Conservation (phyloP, 352 stramenopile genomes). For the Globisporangium recalcitrans region DNA sequence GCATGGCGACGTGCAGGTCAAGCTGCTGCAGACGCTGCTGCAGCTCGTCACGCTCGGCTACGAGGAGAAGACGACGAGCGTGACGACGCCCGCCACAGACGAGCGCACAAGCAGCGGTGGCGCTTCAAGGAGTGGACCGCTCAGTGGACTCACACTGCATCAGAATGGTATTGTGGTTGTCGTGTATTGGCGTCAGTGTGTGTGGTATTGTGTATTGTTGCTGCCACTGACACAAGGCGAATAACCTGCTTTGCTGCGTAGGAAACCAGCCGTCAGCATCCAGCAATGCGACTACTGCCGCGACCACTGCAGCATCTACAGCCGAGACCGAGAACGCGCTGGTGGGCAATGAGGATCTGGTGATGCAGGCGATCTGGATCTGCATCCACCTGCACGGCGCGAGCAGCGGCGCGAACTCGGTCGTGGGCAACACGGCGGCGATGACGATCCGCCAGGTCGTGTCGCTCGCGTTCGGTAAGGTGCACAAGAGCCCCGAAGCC, state of each 20-base stretch:
- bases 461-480: conserved; percentile 81
- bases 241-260: background rate
- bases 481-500: conserved; percentile 55
- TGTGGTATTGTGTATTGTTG: too few species aligned
- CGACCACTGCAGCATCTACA: background rate
- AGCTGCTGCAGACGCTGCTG: conserved; percentile 85
- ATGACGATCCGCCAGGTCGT: conserved; percentile 88
- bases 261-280: background rate
- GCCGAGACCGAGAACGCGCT: conserved; percentile 34
- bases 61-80: conserved; percentile 33
- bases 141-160: conserved; percentile 21
- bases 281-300: background rate
- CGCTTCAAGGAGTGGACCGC: conserved; percentile 4
- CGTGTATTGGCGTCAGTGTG: too few species aligned
- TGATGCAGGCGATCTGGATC: conserved; percentile 87
- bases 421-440: conserved; percentile 81
- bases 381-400: conserved; percentile 74
- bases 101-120: conserved; percentile 2
- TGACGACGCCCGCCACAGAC: background rate
- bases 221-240: background rate
- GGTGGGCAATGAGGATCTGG: conserved; percentile 77
- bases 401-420: conserved; percentile 67
- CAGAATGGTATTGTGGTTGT: conserved; percentile 5
- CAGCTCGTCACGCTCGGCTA: conserved; percentile 82
- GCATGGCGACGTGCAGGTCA: conserved; percentile 81